Evolutionary conservation across 371 early-diverging fungal species (phyloP).

Genomic region (Funneliformis caledonium): DNA sequence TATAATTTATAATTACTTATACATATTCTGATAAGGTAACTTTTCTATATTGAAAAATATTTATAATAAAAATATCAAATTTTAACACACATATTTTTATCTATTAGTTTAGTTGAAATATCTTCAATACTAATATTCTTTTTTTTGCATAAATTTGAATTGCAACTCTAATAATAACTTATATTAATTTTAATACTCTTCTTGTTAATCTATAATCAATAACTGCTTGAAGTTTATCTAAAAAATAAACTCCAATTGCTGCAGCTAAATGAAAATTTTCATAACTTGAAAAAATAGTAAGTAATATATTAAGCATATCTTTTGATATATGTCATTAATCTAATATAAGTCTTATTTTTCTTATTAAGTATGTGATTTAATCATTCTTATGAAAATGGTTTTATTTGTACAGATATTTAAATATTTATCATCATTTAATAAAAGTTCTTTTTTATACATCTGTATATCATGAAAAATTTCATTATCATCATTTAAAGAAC

Average conservation of each 20-base stretch:
- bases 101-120: no score
- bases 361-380: not conserved
- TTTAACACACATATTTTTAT: no score
- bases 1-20: no score
- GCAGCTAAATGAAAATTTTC: not conserved
- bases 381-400: not conserved
- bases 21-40: no score
- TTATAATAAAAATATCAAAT: no score
- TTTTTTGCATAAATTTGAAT: no score
- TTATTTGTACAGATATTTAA: not conserved
- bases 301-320: not conserved
- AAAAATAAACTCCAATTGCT: not conserved
- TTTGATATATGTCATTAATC: not conserved
- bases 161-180: not conserved
- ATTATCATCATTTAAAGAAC: not conserved
- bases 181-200: not conserved
- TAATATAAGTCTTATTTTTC: no score
- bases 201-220: not conserved
- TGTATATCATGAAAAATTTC: no score
- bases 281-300: constrained; percentile 17
- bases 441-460: no score
- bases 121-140: no score
- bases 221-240: constrained; percentile 13
- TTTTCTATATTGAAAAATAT: no score
- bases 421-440: no score